phyloP scores from a whole-genome alignment of 2,329 filamentous ascomycete species.

The Dactylellina drechsleri region DNA sequence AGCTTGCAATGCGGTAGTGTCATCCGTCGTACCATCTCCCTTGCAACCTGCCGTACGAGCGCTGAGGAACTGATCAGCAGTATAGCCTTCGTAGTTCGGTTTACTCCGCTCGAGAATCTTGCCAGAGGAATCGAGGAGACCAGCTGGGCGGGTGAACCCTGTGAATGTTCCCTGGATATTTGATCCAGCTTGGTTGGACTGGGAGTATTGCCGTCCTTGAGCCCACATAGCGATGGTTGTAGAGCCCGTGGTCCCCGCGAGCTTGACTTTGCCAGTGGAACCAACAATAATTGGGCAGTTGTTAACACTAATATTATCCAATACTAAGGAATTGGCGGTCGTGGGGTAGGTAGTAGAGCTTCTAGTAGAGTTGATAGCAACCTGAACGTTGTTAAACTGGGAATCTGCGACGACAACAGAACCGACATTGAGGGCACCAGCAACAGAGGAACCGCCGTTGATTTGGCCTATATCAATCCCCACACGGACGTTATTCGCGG shows the following conservation, averaged over 20 bases:
- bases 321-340: constrained; percentile 67
- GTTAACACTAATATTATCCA: constrained; percentile 68
- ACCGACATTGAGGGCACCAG: constrained; percentile 72
- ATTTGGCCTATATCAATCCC: constrained; percentile 76
- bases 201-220: constrained; percentile 30
- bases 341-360: constrained; percentile 74
- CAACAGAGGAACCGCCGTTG: background rate
- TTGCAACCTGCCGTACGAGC: constrained; percentile 71
- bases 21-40: constrained; percentile 87
- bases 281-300: constrained; percentile 80
- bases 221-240: constrained; percentile 28
- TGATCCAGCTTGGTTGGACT: constrained; percentile 1
- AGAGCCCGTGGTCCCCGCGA: constrained; percentile 30
- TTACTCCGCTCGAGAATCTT: constrained; percentile 83
- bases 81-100: constrained; percentile 81
- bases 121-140: constrained; percentile 66
- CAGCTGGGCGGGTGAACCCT: constrained; percentile 24
- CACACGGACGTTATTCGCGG: constrained; percentile 77
- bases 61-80: constrained; percentile 65
- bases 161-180: constrained; percentile 23
- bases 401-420: constrained; percentile 86
- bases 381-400: constrained; percentile 76
- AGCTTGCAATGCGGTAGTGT: constrained; percentile 84
- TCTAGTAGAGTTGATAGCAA: constrained; percentile 76
- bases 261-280: constrained; percentile 74